Conservation (phyloP, 2,329 filamentous ascomycete species). For the Nannizzia gypsea region DNA sequence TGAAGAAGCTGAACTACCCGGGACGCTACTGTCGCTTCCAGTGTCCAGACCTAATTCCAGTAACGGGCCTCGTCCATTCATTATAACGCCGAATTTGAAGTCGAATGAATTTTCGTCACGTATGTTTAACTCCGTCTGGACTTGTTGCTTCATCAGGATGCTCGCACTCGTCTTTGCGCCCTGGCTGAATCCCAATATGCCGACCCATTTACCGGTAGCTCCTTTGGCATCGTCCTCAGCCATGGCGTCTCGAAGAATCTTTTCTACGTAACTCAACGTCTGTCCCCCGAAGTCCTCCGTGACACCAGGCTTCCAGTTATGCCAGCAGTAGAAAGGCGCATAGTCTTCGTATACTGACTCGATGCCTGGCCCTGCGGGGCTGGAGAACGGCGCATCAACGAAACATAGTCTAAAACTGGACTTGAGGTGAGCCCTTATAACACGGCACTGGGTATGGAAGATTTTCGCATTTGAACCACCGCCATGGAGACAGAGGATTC, state of each 20-base stretch:
- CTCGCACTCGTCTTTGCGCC: constrained; percentile 52
- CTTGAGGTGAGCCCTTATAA: constrained; percentile 39
- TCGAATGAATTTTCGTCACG: background rate
- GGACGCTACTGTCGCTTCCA: background rate
- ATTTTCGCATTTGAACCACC: constrained; percentile 61
- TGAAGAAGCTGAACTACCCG: background rate
- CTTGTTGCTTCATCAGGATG: constrained; percentile 35
- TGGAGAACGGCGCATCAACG: constrained; percentile 56
- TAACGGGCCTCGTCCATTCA: constrained; percentile 11
- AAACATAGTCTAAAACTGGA: constrained; percentile 59
- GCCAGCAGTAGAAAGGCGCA: constrained; percentile 54
- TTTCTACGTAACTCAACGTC: constrained; percentile 40
- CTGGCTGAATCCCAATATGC: constrained; percentile 54
- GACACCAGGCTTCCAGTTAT: constrained; percentile 49
- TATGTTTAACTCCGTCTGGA: background rate
- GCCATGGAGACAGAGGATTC: constrained; percentile 71
- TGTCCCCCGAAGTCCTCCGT: constrained; percentile 28
- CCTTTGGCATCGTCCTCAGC: constrained; percentile 20
- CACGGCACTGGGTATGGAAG: constrained; percentile 57
- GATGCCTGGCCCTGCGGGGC: constrained; percentile 46
- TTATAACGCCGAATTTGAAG: constrained; percentile 12
- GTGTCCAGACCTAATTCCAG: background rate
- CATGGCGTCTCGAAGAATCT: constrained; percentile 33
- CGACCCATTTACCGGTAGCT: constrained; percentile 49
- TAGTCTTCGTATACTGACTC: constrained; percentile 52